Conservation (phyloP, 225 moss, liverwort and hornwort species). For the Straminergon stramineum region DNA sequence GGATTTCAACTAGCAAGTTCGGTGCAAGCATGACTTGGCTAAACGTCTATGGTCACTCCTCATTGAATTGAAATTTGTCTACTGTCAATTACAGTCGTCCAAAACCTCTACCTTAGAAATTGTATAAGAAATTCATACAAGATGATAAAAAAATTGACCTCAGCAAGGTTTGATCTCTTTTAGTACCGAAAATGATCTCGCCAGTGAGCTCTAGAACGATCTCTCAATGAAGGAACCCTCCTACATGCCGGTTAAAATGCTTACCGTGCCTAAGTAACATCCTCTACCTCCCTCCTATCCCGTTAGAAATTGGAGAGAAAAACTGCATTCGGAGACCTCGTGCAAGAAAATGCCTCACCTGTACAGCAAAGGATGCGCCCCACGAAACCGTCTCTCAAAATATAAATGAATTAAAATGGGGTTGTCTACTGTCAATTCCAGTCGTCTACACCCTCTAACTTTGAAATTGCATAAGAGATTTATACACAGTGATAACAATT, state of each 20-base stretch:
- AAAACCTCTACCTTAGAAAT: background rate
- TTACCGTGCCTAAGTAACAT: background rate
- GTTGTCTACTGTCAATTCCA: background rate
- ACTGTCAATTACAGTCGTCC: background rate
- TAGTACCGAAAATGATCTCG: background rate
- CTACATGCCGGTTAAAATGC: background rate
- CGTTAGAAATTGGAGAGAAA: background rate
- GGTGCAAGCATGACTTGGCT: background rate
- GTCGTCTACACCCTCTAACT: background rate
- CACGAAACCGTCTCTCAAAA: constrained; percentile 51
- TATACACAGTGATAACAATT: background rate
- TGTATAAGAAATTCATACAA: background rate
- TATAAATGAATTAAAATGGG: background rate
- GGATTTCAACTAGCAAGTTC: background rate
- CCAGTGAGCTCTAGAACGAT: background rate
- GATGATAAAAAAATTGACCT: background rate
- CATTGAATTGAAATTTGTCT: background rate
- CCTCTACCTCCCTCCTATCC: background rate
- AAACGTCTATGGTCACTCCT: background rate
- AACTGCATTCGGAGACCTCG: background rate
- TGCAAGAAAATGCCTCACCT: constrained; percentile 1
- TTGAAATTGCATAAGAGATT: background rate
- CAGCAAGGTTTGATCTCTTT: background rate
- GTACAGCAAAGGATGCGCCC: constrained; percentile 49
- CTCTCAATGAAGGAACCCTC: background rate